A percentile compares a stretch with the other conserved stretches of the same genome.
Conservation (phyloP, 2,329 filamentous ascomycete genomes). For the Rhynchosporium agropyri region DNA sequence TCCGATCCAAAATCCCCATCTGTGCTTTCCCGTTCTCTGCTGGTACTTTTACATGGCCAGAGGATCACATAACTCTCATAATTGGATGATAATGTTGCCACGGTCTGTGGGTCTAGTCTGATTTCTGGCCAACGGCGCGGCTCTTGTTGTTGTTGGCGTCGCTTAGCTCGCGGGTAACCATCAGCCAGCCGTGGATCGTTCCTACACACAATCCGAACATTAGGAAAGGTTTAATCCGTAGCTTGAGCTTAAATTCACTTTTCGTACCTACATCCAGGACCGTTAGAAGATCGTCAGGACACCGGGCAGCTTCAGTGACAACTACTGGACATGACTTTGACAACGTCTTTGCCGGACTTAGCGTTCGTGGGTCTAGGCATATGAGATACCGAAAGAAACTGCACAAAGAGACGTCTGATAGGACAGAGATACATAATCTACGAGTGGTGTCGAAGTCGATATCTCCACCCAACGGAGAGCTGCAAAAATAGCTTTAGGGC, state of each 20-base stretch:
- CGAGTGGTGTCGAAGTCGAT: background rate
- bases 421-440: background rate
- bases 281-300: constrained; percentile 1
- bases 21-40: background rate
- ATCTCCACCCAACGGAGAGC: background rate
- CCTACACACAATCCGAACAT: background rate
- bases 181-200: constrained; percentile 6
- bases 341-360: background rate
- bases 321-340: background rate
- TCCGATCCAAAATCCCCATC: constrained; percentile 1
- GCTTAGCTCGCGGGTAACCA: background rate
- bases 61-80: background rate
- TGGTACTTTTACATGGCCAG: background rate
- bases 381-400: background rate
- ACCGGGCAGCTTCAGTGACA: background rate
- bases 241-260: background rate
- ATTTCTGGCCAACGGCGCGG: constrained; percentile 7
- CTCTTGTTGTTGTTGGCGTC: constrained; percentile 2
- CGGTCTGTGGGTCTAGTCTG: background rate
- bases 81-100: background rate
- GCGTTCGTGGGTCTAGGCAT: background rate
- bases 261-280: background rate
- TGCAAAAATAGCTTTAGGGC: constrained; percentile 1
- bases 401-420: background rate
- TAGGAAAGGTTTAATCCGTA: background rate